Base-by-base conservation (phyloP, 345 rosid genomes). In the Orychophragmus violaceus region DNA sequence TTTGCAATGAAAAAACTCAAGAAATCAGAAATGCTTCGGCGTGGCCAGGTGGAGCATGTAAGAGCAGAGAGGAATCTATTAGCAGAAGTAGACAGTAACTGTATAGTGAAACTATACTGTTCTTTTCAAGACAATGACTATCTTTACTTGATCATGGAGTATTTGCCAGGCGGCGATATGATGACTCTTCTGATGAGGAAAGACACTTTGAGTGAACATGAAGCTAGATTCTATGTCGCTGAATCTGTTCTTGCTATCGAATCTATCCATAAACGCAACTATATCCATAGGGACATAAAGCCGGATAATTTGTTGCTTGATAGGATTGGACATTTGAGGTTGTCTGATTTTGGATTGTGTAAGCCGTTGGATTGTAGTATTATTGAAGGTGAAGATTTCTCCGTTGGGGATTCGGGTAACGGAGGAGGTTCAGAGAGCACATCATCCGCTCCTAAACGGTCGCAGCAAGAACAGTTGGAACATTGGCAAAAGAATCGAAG, bases 21-120 rank as follows among this genome's bases (percentile, higher is more conserved):
- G 73, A 87, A 87, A 80, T 81, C 92, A 36, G 97, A 91, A 86
- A 91, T 91, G 96, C 91, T 91, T 82, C 89, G 96, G 2, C 78
- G 97, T 74, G 97, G 97, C 77, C 96, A 91, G 90, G 98, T 89
- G 48, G 97, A 92, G 78, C 96, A 89, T 79, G 98, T 92, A 64
- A 89, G 71, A 83, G 89, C 98, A 69, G 98, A 91, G 76, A 81
- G 98, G 82, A 89, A 91, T 78, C 85, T 91, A 74, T 90, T 92
- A 27, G 96, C 98, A 17, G 98, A 92, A 81, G 95, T 92, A 60
- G 98, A 92, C 69, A 91, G 98, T 82, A 85, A 82, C 66, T 91
- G 92, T 81, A 91, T 91, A n/a, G 98, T 91, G 79, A 89, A 89
- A 71, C 81, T 91, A 57, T 91, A 91, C 70, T 91, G 86, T 72